Percentiles rank a stretch among this genome's conserved stretches.
These are phyloP conservation scores for Xylariaceae sp. DNA, from an alignment of 2,329 filamentous ascomycete genomes.

Conservation along the genomic window DNA sequence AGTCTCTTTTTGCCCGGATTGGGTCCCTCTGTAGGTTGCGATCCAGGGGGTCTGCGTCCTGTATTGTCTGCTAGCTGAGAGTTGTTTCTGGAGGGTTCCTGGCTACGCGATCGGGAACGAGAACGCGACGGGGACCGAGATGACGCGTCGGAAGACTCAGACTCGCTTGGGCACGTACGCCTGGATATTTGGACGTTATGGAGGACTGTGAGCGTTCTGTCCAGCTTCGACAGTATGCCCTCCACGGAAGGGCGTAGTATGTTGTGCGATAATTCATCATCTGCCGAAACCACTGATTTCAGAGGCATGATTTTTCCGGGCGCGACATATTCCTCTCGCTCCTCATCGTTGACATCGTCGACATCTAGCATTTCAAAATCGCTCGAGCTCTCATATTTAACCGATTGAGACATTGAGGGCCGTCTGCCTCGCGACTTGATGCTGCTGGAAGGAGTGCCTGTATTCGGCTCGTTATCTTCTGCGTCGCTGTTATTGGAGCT, in stretches of 20 bases:
- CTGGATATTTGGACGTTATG: slow-evolving; percentile 60
- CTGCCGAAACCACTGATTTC: slow-evolving; percentile 55
- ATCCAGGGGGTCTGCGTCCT: slow-evolving; percentile 4
- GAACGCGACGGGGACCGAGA: slow-evolving; percentile 13
- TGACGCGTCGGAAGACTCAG: slow-evolving; percentile 23
- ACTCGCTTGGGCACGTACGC: slow-evolving; percentile 29
- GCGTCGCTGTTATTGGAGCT: slow-evolving; percentile 14
- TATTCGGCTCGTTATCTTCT: slow-evolving; percentile 19
- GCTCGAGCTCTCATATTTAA: slow-evolving; percentile 19
- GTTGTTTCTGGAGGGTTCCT: background rate
- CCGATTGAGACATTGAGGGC: slow-evolving; percentile 18
- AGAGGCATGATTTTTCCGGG: slow-evolving; percentile 23
- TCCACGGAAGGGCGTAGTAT: slow-evolving; percentile 64
- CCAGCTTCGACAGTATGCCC: slow-evolving; percentile 65
- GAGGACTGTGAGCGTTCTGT: slow-evolving; percentile 63
- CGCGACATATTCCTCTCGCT: background rate
- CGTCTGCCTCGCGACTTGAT: slow-evolving; percentile 9
- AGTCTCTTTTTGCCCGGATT: slow-evolving; percentile 20
- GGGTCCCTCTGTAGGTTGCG: slow-evolving; percentile 2
- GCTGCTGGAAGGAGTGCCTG: slow-evolving; percentile 9
- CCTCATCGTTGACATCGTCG: slow-evolving; percentile 14
- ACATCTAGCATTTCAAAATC: slow-evolving; percentile 23
- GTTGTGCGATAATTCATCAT: slow-evolving; percentile 62
- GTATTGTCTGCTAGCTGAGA: background rate
- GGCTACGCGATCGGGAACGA: slow-evolving; percentile 7